These are phyloP conservation scores for Syzygium malaccense DNA, from an alignment of 441 rosid species.

Conservation along the genomic window DNA sequence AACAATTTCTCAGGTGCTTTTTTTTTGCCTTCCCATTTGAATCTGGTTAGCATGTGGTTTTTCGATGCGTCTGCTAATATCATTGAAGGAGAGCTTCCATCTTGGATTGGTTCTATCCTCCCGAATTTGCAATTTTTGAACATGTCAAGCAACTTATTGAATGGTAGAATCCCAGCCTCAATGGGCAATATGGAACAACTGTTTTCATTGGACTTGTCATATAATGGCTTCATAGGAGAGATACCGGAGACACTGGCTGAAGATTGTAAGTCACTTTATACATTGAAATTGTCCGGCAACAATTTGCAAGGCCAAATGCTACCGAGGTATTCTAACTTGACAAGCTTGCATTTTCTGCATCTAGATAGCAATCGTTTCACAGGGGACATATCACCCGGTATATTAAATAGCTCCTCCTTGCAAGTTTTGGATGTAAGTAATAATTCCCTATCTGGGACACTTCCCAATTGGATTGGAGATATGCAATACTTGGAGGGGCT, in stretches of 20 bases:
- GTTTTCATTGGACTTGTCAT: not conserved
- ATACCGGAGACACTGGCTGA: not conserved
- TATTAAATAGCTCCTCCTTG: not conserved
- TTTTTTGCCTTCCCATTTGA: not conserved
- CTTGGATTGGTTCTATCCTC: not conserved
- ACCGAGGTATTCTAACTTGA: not conserved
- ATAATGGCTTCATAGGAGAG: not conserved
- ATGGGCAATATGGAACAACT: not conserved
- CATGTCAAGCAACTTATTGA: not conserved
- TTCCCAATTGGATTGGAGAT: not conserved
- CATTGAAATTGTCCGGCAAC: not conserved
- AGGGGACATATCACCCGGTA: not conserved
- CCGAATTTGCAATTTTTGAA: not conserved
- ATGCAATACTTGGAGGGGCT: not conserved
- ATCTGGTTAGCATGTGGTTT: accelerated
- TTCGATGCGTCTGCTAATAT: not conserved
- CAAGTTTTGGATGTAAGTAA: not conserved
- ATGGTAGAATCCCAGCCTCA: not conserved
- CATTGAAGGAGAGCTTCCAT: not conserved
- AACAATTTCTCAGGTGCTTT: not conserved
- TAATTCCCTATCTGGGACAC: not conserved
- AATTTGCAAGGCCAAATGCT: not conserved
- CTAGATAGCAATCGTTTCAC: not conserved
- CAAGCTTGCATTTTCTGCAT: not conserved
- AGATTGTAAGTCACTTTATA: not conserved